phyloP scores from a whole-genome alignment of 768 basidiomycete genomes.

The Candolleomyces eurysporus region DNA sequence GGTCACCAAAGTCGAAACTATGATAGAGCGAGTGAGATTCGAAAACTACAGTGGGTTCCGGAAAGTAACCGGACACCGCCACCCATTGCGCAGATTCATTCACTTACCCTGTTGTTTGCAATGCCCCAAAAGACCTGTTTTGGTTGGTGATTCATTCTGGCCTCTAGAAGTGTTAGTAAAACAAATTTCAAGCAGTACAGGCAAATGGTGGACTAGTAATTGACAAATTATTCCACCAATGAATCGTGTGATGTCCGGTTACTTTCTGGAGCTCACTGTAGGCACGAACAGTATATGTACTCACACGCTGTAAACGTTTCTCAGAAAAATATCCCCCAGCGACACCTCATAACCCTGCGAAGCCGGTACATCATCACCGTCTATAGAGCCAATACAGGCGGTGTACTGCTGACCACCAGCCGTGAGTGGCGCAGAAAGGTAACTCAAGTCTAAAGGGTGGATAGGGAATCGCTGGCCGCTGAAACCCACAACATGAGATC shows the following conservation, averaged over 20 bases:
- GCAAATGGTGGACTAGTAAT: no score
- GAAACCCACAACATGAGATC: constrained; percentile 9
- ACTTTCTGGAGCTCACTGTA: no score
- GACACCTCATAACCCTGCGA: constrained; percentile 21
- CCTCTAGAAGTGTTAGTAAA: no score
- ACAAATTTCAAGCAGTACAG: no score
- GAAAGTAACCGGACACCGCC: no score
- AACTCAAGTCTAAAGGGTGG: constrained; percentile 45
- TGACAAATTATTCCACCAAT: no score
- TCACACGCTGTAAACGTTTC: constrained; percentile 12
- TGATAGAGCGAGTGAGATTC: not conserved
- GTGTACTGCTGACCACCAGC: constrained; percentile 31
- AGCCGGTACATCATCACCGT: constrained; percentile 25
- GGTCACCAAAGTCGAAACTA: constrained; percentile 11
- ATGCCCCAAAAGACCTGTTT: no score
- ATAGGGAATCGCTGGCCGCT: constrained; percentile 35
- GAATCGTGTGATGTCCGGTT: no score
- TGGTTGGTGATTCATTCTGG: no score
- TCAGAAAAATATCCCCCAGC: constrained; percentile 8
- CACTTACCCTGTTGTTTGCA: no score
- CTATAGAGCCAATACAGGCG: constrained; percentile 33
- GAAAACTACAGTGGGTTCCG: no score
- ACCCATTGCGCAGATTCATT: no score
- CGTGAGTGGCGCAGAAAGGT: constrained; percentile 21
- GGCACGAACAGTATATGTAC: not conserved